Percentiles rank a stretch among this genome's conserved stretches.
Evolutionary conservation across 805 yeast genomes (phyloP).

Genomic region (Yarrowia sp.): DNA sequence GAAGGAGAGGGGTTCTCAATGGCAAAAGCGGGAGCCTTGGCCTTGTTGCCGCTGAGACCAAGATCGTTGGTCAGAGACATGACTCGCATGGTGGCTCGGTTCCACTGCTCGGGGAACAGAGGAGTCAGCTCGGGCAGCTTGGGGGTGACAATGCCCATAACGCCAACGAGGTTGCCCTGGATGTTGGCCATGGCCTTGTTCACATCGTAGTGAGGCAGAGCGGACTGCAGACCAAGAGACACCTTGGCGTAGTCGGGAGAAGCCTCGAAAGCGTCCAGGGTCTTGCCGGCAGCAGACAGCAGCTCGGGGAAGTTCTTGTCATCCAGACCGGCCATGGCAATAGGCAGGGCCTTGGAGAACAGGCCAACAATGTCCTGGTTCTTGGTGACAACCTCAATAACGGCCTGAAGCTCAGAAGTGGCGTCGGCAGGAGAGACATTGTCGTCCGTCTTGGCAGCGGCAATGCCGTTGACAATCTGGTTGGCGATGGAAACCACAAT

Average conservation of each 20-base stretch:
- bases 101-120: slow-evolving; percentile 1
- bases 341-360: slow-evolving; percentile 16
- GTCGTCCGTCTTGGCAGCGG: slow-evolving; percentile 26
- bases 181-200: slow-evolving; percentile 6
- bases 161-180: background rate
- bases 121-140: slow-evolving; percentile 12
- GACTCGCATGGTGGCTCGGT: slow-evolving; percentile 16
- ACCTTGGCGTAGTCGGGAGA: slow-evolving; percentile 25
- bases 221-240: background rate
- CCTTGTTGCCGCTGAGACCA: background rate
- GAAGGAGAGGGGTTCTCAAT: background rate
- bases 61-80: background rate
- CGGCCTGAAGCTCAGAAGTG: slow-evolving; percentile 20
- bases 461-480: slow-evolving; percentile 18
- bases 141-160: background rate
- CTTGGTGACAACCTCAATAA: slow-evolving; percentile 15
- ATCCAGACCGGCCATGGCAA: slow-evolving; percentile 5
- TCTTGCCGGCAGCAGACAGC: slow-evolving; percentile 16
- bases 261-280: slow-evolving; percentile 15
- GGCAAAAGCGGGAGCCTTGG: slow-evolving; percentile 3
- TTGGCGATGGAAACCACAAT: background rate
- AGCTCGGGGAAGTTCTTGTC: slow-evolving; percentile 6
- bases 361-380: slow-evolving; percentile 18
- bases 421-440: slow-evolving; percentile 2
- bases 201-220: slow-evolving; percentile 20